Evolutionary conservation across 768 basidiomycete species (phyloP).

Genomic region (Mycena vulgaris): DNA sequence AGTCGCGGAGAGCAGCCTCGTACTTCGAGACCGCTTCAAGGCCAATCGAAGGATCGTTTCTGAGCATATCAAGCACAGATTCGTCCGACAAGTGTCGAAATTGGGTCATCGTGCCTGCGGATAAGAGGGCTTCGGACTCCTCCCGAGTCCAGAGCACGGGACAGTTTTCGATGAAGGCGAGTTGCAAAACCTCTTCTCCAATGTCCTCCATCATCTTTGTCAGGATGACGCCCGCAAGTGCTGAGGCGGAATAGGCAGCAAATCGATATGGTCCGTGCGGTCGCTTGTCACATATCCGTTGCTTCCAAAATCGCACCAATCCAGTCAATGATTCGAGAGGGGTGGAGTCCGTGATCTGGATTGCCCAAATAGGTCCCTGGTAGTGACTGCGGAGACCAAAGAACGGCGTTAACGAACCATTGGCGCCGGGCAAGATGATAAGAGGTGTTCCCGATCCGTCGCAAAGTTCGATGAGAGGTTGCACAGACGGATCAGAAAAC

Average conservation of each 20-base stretch:
- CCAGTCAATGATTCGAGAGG: slow-evolving; percentile 14
- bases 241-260: slow-evolving; percentile 17
- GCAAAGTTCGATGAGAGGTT: slow-evolving; percentile 24
- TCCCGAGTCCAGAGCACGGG: neutral
- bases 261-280: slow-evolving; percentile 31
- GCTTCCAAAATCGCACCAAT: slow-evolving; percentile 18
- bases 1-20: neutral
- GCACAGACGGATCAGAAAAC: neutral
- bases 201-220: slow-evolving; percentile 20
- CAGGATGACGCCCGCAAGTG: slow-evolving; percentile 13
- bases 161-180: slow-evolving; percentile 16
- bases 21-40: neutral
- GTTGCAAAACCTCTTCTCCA: slow-evolving; percentile 17
- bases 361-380: slow-evolving; percentile 8
- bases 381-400: slow-evolving; percentile 10
- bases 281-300: neutral
- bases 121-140: neutral
- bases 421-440: slow-evolving; percentile 21
- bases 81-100: neutral
- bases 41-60: neutral
- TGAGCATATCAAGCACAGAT: neutral
- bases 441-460: slow-evolving; percentile 12
- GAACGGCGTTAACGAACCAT: slow-evolving; percentile 14
- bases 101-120: neutral
- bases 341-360: slow-evolving; percentile 24